Evolutionary conservation across 2,329 filamentous ascomycete genomes (phyloP), one percentile per base, ranked within the genome.

Genomic region (Helotiales sp.): DNA sequence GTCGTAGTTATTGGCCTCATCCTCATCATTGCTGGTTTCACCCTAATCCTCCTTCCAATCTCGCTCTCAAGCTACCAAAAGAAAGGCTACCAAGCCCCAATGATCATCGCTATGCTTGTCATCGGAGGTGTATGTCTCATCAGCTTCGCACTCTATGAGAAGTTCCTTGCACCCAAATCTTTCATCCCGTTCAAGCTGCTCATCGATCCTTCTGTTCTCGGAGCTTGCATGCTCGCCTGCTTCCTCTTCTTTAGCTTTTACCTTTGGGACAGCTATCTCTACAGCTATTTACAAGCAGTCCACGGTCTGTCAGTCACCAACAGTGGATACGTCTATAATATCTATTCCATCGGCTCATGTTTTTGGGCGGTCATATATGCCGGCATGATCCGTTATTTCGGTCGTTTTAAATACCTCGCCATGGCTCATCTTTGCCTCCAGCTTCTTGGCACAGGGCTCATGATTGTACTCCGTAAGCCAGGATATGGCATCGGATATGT

Each of bases 11-110:
- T 87, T 20, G 89, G 90, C 17, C 81, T 90, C 26, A 64, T 91
- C 17, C 79, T 92, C 2, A 82, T 91, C 67, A 83, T 85, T 10
- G 81, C 79, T 1, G 90, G 88, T 1, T 84, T 91, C 71, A 82
- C 85, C 0, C 78, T 92, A 11, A 87, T 93, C 74, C 80, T 93
- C n/a, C 83, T 93, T 7, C 89, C 91, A 0, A 88, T 93, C 76
- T 88, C 82, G 17, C 81, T 93, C 22, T 80, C 80, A 62, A 78
- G 78, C 1, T 75, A 71, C 62, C 71, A 74, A 59, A 32, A 54
- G 2, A 67, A 75, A 24, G 71, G 71, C 2, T 76, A 72, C 68
- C 24, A 55, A 13, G 55, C 74, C 1, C 61, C 61, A 1, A 70
- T 72, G 62, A 58, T 80, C 79, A 10, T 86, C 82, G 88, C 79